These are phyloP conservation scores for Blastocystis sp. DNA, from an alignment of 352 stramenopile genomes.

Conservation along the genomic window DNA sequence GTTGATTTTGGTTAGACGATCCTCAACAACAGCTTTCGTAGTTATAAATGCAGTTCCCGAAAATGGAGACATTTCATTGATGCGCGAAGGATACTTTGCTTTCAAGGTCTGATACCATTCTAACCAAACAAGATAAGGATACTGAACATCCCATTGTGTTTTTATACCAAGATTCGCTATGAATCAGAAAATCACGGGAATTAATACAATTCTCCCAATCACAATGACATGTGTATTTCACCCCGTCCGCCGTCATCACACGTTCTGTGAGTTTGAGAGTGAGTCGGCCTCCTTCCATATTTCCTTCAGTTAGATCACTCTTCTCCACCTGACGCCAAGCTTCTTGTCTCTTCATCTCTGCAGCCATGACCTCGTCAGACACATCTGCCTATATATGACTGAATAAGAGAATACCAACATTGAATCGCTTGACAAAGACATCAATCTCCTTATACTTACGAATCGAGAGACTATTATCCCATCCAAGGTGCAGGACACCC, in stretches of 20 bases:
- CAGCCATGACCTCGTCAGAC: constrained; percentile 14
- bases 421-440: constrained; percentile 53
- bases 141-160: constrained; percentile 60
- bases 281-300: constrained; percentile 35
- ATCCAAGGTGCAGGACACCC: constrained; percentile 40
- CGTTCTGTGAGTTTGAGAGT: constrained; percentile 63
- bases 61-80: constrained; percentile 47
- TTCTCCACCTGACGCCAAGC: constrained; percentile 48
- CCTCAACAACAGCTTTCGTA: constrained; percentile 39
- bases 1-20: constrained; percentile 66
- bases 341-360: constrained; percentile 33
- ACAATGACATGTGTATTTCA: constrained; percentile 65
- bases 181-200: neutral
- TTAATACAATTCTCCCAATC: constrained; percentile 43
- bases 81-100: constrained; percentile 53
- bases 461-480: constrained; percentile 50
- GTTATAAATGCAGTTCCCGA: constrained; percentile 62
- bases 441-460: constrained; percentile 60
- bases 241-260: constrained; percentile 42
- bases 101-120: constrained; percentile 58
- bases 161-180: constrained; percentile 12
- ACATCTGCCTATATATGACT: neutral
- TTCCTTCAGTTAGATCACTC: constrained; percentile 49
- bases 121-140: constrained; percentile 63
- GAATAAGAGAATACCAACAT: neutral